Evolutionary conservation across 176 grass and related monocot species (phyloP).

Genomic region (Oryza rufipogon): DNA sequence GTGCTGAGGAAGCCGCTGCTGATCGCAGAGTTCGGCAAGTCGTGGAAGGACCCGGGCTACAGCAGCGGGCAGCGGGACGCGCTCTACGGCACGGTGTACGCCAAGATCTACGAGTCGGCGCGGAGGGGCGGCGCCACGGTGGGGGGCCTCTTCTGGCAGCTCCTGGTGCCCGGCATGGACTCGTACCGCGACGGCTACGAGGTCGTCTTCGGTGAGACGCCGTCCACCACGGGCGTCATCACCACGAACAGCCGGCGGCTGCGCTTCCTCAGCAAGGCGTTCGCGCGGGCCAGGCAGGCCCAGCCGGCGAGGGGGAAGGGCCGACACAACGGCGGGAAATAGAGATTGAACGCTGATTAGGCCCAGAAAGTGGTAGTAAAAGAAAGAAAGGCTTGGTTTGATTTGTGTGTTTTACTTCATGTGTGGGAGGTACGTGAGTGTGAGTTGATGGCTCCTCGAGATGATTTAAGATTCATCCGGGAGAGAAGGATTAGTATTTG

Average conservation of each 20-base stretch:
- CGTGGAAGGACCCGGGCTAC: constrained; percentile 68
- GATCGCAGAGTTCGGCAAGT: constrained; percentile 85
- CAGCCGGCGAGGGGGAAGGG: constrained; percentile 34
- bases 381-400: not conserved
- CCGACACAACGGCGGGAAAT: constrained; percentile 21
- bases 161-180: constrained; percentile 80
- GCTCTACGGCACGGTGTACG: constrained; percentile 66
- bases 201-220: constrained; percentile 59
- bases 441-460: constrained; percentile 54
- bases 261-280: constrained; percentile 48
- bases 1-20: constrained; percentile 79
- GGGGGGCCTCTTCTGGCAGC: constrained; percentile 91
- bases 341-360: not conserved
- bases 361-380: not conserved
- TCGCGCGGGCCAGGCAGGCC: constrained; percentile 30
- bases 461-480: constrained; percentile 91
- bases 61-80: constrained; percentile 60
- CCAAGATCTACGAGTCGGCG: constrained; percentile 76
- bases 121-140: constrained; percentile 51
- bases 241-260: constrained; percentile 58
- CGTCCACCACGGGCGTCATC: constrained; percentile 74
- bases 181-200: constrained; percentile 87
- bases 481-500: constrained; percentile 39
- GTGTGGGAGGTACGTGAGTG: not conserved
- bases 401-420: not conserved